Base-by-base conservation (phyloP, 805 yeast species). In the Candida tammaniensis region DNA sequence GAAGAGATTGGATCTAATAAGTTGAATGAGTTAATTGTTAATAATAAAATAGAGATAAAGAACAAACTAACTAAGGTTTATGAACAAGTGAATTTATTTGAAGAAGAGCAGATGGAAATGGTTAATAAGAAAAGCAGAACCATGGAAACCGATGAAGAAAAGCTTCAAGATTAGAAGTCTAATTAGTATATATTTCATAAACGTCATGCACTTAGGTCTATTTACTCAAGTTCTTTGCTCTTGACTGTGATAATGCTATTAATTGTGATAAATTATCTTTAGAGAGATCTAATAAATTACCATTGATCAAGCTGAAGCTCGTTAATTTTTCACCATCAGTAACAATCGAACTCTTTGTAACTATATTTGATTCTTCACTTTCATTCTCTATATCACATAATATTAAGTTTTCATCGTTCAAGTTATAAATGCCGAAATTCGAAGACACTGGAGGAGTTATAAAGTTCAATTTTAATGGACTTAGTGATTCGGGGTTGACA, bases 221-320 rank as follows among this genome's bases (percentile, higher is more conserved):
- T 22, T 24, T 14, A 7, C n/a, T 17, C 14, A 33, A 33, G 46
- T 65, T 69, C 5, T 49, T 40, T 1, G 82, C 61, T 53, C 88
- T 71, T 22, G 55, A 40, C 29, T 54, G 63, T 0, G 85, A 70
- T 10, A 78, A 52, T 2, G 53, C 51, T 2, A 82, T 53, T 0
- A 85, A 72, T 37, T 55, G 55, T 33, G 56, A 61, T 17, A 84
- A 56, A 23, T 66, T 60, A 0, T 71, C 74, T 35, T 68, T 64
- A 1, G 76, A 63, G 14, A 80, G 56, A 17, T 43, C 39, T 17
- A 60, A 64, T 9, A 70, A 57, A 10, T 70, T 61, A 2, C 75
- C 77, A 13, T 83, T 82, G 11, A 64, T 51, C 3, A 80, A 51
- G 15, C 68, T 70, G 9, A 79, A 33, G 19, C 33, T 37, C 6